Percentiles rank a stretch among this genome's conserved stretches.
Conservation (phyloP, 129 eudicot species). For the Erigeron canadensis region DNA sequence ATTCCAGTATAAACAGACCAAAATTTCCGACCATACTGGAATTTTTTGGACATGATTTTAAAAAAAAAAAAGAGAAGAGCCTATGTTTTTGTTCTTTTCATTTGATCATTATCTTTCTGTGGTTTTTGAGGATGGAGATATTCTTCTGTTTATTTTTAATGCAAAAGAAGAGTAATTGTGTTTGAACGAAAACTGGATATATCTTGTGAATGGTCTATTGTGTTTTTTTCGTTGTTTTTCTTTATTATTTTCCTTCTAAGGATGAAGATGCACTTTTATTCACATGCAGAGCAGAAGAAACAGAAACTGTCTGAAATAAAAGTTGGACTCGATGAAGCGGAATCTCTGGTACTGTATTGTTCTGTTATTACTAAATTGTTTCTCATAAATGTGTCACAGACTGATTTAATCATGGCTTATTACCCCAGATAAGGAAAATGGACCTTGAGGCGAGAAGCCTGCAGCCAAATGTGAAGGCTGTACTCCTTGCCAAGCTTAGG, state of each 20-base stretch:
- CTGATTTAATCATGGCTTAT: neutral
- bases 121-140: neutral
- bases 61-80: neutral
- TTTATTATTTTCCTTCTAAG: neutral
- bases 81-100: neutral
- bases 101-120: neutral
- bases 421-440: slow-evolving; percentile 58
- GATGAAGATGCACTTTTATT: neutral
- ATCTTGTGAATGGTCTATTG: slow-evolving; percentile 1
- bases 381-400: neutral
- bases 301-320: slow-evolving; percentile 16
- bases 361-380: neutral
- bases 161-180: neutral
- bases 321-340: slow-evolving; percentile 19
- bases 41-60: neutral
- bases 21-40: neutral
- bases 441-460: slow-evolving; percentile 75
- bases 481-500: slow-evolving; percentile 65
- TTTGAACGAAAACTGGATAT: neutral
- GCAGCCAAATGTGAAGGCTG: slow-evolving; percentile 65
- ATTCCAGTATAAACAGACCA: neutral
- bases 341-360: slow-evolving; percentile 16
- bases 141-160: neutral
- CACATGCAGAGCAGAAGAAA: slow-evolving; percentile 12
- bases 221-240: neutral